phyloP scores from a whole-genome alignment of 768 basidiomycete species.

The Suillus paluster region DNA sequence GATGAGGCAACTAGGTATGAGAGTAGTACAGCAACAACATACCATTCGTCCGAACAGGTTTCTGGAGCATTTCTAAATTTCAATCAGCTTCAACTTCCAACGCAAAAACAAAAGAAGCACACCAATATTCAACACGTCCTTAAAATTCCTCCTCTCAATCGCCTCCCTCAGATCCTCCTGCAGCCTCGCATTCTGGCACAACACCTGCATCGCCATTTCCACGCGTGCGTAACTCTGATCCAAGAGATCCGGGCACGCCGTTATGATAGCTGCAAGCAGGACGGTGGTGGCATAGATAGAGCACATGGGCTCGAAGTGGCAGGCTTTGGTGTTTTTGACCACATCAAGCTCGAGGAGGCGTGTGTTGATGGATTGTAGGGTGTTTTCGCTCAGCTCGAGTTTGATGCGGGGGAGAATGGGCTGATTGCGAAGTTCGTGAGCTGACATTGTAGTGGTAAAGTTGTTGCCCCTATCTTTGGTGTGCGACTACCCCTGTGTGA shows the following conservation, averaged over 20 bases:
- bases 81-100: background rate
- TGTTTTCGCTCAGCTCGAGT: background rate
- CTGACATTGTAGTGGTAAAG: constrained; percentile 2
- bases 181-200: background rate
- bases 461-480: background rate
- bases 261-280: constrained; percentile 2
- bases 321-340: background rate
- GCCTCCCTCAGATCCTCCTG: constrained; percentile 5
- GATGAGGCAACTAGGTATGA: background rate
- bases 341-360: constrained; percentile 2
- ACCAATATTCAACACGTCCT: background rate
- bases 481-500: background rate
- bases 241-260: constrained; percentile 2
- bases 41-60: background rate
- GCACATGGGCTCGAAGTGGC: background rate
- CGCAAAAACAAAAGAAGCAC: background rate
- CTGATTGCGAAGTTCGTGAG: background rate
- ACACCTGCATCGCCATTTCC: background rate
- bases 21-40: background rate
- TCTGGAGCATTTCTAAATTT: background rate
- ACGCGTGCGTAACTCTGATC: constrained; percentile 5
- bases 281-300: constrained; percentile 3
- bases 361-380: background rate
- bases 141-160: background rate
- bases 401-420: background rate